Evolutionary conservation across 2,329 filamentous ascomycete genomes (phyloP), one percentile per base, ranked within the genome.

Genomic region (Chrysoporthe austroafricana): DNA sequence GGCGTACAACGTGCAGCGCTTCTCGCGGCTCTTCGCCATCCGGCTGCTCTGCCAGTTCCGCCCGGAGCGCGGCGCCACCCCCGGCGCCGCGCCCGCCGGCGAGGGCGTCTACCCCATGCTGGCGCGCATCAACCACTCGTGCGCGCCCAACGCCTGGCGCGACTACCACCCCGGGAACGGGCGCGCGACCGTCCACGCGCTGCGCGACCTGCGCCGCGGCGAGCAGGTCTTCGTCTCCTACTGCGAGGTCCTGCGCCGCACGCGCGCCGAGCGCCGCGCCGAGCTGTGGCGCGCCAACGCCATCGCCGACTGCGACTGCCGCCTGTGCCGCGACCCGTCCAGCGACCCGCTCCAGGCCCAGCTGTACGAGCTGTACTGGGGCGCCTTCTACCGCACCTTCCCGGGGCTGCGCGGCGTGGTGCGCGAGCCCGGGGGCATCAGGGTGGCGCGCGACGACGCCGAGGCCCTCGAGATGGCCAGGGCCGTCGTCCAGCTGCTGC

Each of bases 41-140:
- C 64, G 54, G 48, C 48, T 39, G n/a, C 34, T 11, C 5, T 42
- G 59, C 62, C 57, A 39, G 3, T 43, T 60, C 9, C 26, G 44
- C 4, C 56, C 62, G 48, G 56, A 26, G 26, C 26, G 26, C 26
- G 0, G 26, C 26, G 26, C 26, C 26, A 2, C 26, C 2, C 26
- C 26, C 26, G 2, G 26, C 2, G 26, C 26, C 26, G 2, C 2
- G 26, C 26, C 26, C 26, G 26, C 26, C 26, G 26, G 48, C 42
- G 50, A 48, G 4, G 67, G 61, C 11, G 13, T 69, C 14, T 69
- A 67, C 50, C n/a, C 54, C 8, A 18, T 44, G 32, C 34, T 64
- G 39, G 54, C 61, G 4, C 64, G 64, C 14, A 42, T 73, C 54
- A 73, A 73, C 57, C 71, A 73, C 61, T 70, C 70, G 4, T 73